These are phyloP conservation scores for Auriscalpium orientale DNA, from an alignment of 768 basidiomycete species.

Conservation along the genomic window DNA sequence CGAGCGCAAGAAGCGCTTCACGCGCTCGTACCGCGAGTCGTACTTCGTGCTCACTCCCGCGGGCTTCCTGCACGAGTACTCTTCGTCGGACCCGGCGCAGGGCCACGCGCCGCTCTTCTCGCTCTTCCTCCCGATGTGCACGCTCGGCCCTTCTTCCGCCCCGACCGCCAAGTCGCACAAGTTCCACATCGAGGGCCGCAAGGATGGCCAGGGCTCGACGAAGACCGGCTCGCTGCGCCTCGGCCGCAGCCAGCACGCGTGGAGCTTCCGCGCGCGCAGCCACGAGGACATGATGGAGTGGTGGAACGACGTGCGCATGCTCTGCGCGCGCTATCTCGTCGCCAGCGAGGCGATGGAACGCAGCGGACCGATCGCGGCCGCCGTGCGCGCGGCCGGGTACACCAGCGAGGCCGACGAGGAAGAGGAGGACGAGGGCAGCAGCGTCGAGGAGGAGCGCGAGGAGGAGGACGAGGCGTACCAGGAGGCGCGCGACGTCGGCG, in stretches of 20 bases:
- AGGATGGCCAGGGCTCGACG: slow-evolving; percentile 67
- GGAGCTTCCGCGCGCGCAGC: slow-evolving; percentile 83
- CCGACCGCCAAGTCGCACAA: slow-evolving; percentile 72
- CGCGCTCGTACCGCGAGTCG: slow-evolving; percentile 73
- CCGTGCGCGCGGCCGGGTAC: slow-evolving; percentile 86
- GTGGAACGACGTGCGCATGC: slow-evolving; percentile 97
- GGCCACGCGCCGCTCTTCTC: slow-evolving; percentile 64
- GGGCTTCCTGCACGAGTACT: slow-evolving; percentile 92
- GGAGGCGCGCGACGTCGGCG: slow-evolving; percentile 37
- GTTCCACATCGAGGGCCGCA: slow-evolving; percentile 93
- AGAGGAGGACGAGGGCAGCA: slow-evolving; percentile 56
- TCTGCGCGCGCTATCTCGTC: slow-evolving; percentile 89
- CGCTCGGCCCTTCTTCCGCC: slow-evolving; percentile 83
- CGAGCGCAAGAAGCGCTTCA: slow-evolving; percentile 95
- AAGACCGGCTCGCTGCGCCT: slow-evolving; percentile 46
- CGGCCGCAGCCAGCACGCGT: slow-evolving; percentile 50
- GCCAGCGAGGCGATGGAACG: slow-evolving; percentile 91
- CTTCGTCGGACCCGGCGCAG: slow-evolving; percentile 62
- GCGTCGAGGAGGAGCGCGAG: slow-evolving; percentile 42
- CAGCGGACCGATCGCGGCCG: slow-evolving; percentile 86
- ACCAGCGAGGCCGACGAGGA: slow-evolving; percentile 70
- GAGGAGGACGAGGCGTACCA: slow-evolving; percentile 43
- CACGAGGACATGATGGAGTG: slow-evolving; percentile 99
- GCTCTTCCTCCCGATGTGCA: slow-evolving; percentile 91
- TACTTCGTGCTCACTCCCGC: slow-evolving; percentile 93